A percentile compares a stretch with the other conserved stretches of the same genome.
Evolutionary conservation across 2,329 filamentous ascomycete species (phyloP).

Genomic region (Trichoderma lentiforme): DNA sequence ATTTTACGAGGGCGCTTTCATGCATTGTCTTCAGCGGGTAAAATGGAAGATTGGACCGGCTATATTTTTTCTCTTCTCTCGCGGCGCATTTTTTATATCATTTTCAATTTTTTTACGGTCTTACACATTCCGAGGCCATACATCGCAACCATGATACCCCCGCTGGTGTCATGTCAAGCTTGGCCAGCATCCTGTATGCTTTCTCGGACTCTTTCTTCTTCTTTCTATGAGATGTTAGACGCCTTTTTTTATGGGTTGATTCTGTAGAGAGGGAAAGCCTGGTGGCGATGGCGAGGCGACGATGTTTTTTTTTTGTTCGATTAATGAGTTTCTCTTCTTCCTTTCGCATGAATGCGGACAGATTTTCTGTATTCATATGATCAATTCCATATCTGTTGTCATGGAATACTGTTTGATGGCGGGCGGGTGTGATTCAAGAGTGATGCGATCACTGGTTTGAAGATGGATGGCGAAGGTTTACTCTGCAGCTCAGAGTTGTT

Average conservation of each 20-base stretch:
- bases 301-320: constrained; percentile 21
- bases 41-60: constrained; percentile 26
- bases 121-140: constrained; percentile 18
- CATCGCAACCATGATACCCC: neutral
- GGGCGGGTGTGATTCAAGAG: neutral
- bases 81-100: constrained; percentile 19
- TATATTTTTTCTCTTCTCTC: constrained; percentile 9
- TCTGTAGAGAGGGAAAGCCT: constrained; percentile 20
- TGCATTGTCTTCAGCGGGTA: constrained; percentile 40
- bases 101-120: constrained; percentile 14
- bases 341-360: constrained; percentile 12
- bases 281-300: neutral
- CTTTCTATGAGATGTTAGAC: constrained; percentile 22
- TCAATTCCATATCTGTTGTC: constrained; percentile 2
- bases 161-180: neutral
- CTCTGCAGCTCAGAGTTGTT: neutral
- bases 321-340: constrained; percentile 23
- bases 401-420: neutral
- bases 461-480: neutral
- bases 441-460: neutral
- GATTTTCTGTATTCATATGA: constrained; percentile 4
- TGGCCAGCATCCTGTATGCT: neutral
- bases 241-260: constrained; percentile 20
- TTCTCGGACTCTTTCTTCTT: constrained; percentile 17
- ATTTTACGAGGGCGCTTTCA: constrained; percentile 34